phyloP scores from a whole-genome alignment of 371 early-diverging fungal genomes.

The Lichtheimia hyalospora region DNA sequence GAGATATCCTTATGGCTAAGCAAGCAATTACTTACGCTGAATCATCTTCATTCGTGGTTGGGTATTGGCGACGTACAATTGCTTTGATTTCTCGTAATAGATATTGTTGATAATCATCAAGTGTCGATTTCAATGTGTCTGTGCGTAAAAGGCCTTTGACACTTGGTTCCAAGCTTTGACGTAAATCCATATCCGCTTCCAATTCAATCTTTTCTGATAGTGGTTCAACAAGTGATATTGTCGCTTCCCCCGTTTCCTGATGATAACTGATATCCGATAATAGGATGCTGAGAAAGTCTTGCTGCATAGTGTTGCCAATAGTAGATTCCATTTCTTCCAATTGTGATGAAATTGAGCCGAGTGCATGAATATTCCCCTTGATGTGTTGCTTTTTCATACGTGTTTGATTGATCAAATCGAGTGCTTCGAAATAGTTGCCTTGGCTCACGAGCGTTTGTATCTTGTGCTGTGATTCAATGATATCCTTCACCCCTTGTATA shows the following conservation, averaged over 20 bases:
- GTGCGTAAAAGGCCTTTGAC: constrained; percentile 77
- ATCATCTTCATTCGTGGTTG: constrained; percentile 4
- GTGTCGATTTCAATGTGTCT: constrained; percentile 59
- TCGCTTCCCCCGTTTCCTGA: constrained; percentile 28
- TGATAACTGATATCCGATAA: constrained; percentile 57
- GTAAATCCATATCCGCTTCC: constrained; percentile 45
- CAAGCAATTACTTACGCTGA: constrained; percentile 1
- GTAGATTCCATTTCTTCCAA: constrained; percentile 66
- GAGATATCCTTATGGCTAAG: not conserved
- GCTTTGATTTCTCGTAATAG: constrained; percentile 74
- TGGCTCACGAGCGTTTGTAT: constrained; percentile 78
- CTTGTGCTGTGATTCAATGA: constrained; percentile 75
- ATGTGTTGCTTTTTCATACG: constrained; percentile 43
- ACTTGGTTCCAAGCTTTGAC: constrained; percentile 64
- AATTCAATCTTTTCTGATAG: not conserved
- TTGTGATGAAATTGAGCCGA: constrained; percentile 65
- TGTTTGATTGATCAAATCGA: constrained; percentile 83
- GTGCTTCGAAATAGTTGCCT: constrained; percentile 81
- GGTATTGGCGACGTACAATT: constrained; percentile 67
- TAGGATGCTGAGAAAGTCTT: constrained; percentile 65
- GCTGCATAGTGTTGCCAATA: constrained; percentile 72
- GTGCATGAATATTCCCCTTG: constrained; percentile 46
- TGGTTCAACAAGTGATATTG: constrained; percentile 2
- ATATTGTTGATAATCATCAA: constrained; percentile 73
- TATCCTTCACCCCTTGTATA: constrained; percentile 66